A percentile compares a stretch with the other conserved stretches of the same genome.
phyloP scores from a whole-genome alignment of 768 basidiomycete genomes.

The Naganishia antarctica region DNA sequence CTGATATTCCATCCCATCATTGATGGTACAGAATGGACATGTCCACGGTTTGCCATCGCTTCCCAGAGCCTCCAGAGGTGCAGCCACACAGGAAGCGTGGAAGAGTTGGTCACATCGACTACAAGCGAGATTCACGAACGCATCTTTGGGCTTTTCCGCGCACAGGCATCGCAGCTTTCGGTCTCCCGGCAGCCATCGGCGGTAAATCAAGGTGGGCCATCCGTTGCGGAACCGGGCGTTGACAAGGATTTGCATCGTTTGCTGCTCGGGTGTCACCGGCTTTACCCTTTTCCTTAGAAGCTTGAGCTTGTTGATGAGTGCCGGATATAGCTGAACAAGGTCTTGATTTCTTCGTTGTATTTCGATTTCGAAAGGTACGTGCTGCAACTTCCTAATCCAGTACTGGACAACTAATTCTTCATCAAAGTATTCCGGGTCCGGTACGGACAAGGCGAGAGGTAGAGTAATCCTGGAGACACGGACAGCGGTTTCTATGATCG shows the following conservation, averaged over 20 bases:
- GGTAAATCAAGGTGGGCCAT: slow-evolving; percentile 31
- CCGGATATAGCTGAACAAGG: slow-evolving; percentile 6
- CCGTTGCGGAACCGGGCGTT: slow-evolving; percentile 28
- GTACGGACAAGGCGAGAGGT: slow-evolving; percentile 36
- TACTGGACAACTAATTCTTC: slow-evolving; percentile 23
- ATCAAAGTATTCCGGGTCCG: slow-evolving; percentile 26
- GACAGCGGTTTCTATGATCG: slow-evolving; percentile 30
- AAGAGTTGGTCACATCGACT: slow-evolving; percentile 38
- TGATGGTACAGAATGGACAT: slow-evolving; percentile 45
- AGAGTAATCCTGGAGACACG: slow-evolving; percentile 31
- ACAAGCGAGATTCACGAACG: slow-evolving; percentile 31
- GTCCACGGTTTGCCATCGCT: slow-evolving; percentile 32
- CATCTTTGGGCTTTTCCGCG: slow-evolving; percentile 25
- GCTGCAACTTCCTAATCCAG: slow-evolving; percentile 24
- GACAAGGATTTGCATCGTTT: slow-evolving; percentile 23
- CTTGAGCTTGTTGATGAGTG: slow-evolving; percentile 35
- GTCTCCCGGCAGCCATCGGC: slow-evolving; percentile 30
- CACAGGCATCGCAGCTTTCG: slow-evolving; percentile 36
- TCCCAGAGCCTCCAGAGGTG: slow-evolving; percentile 27
- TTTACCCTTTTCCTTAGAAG: background rate
- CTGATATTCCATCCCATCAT: slow-evolving; percentile 37
- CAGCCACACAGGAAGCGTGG: slow-evolving; percentile 40
- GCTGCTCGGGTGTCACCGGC: slow-evolving; percentile 16
- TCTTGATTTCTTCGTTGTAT: background rate
- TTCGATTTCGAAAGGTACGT: slow-evolving; percentile 22